phyloP scores from a whole-genome alignment of 768 basidiomycete genomes.

The Pleurotus citrinopileatus region DNA sequence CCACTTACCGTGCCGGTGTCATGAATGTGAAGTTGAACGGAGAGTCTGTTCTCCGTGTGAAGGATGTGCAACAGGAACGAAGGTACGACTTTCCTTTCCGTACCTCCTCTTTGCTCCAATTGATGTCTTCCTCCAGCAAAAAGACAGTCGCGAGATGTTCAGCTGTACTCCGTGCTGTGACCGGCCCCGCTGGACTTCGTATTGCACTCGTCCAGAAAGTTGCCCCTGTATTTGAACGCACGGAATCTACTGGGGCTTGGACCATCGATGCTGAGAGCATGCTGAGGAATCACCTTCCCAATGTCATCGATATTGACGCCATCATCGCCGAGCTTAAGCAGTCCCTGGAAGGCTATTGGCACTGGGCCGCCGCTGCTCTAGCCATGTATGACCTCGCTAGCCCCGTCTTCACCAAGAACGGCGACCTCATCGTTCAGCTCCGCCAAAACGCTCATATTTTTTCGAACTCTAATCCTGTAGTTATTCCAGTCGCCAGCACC shows the following conservation, averaged over 20 bases:
- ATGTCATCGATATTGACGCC: constrained; percentile 11
- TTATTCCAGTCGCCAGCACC: no score
- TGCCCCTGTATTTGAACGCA: constrained; percentile 11
- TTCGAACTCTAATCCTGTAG: neutral
- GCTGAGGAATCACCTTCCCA: constrained; percentile 11
- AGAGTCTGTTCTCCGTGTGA: constrained; percentile 10
- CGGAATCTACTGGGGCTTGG: constrained; percentile 9
- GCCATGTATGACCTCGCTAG: constrained; percentile 7
- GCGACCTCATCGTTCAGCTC: constrained; percentile 15
- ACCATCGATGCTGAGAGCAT: constrained; percentile 8
- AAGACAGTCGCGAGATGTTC: constrained; percentile 11
- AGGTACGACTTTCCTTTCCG: constrained; percentile 1
- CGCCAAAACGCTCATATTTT: constrained; percentile 25
- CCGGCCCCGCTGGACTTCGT: constrained; percentile 7
- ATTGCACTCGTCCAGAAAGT: constrained; percentile 3
- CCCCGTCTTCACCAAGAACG: constrained; percentile 14
- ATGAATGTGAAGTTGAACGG: constrained; percentile 12
- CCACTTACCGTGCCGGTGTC: constrained; percentile 1
- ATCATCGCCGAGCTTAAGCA: constrained; percentile 8
- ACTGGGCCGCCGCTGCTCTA: constrained; percentile 5
- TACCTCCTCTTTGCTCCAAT: no score
- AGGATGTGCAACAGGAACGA: constrained; percentile 8
- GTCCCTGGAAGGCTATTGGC: constrained; percentile 12
- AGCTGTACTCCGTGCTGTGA: constrained; percentile 1
- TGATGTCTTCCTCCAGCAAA: constrained; percentile 5